These are phyloP conservation scores for Lactarius hatsudake DNA, from an alignment of 768 basidiomycete species.

Conservation along the genomic window DNA sequence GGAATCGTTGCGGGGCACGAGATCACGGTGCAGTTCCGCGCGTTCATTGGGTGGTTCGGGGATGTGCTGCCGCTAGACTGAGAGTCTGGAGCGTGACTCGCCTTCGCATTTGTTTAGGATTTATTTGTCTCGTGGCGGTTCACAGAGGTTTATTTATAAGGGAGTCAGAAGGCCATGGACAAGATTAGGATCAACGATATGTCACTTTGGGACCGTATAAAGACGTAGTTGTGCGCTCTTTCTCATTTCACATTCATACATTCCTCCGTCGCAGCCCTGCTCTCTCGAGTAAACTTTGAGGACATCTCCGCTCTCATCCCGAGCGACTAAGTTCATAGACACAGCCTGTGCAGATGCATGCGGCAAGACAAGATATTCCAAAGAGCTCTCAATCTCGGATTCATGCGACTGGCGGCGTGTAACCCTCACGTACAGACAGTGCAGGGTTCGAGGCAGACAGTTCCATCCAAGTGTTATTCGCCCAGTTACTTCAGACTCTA, in stretches of 20 bases:
- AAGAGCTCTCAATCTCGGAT: constrained; percentile 54
- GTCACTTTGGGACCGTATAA: too few species aligned
- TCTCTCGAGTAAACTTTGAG: constrained; percentile 44
- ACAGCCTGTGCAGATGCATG: constrained; percentile 90
- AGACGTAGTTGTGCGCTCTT: too few species aligned
- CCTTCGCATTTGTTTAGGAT: too few species aligned
- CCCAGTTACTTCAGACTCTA: constrained; percentile 72
- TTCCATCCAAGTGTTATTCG: constrained; percentile 63
- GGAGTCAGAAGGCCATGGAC: too few species aligned
- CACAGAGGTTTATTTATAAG: too few species aligned
- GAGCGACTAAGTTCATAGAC: constrained; percentile 80
- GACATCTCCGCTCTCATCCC: constrained; percentile 35
- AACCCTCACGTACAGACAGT: constrained; percentile 33
- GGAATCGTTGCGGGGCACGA: constrained; percentile 77
- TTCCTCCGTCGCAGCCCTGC: constrained; percentile 58
- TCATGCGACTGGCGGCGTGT: background rate
- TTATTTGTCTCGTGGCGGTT: too few species aligned
- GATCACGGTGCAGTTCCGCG: constrained; percentile 78
- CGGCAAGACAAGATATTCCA: constrained; percentile 84
- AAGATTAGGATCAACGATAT: too few species aligned
- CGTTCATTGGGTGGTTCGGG: constrained; percentile 81
- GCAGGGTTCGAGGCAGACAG: constrained; percentile 57
- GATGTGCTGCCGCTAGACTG: too few species aligned
- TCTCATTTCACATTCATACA: too few species aligned
- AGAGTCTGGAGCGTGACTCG: too few species aligned